Evolutionary conservation across 2,329 filamentous ascomycete species (phyloP), one percentile per base, ranked within the genome.

Genomic region (Xylariaceae sp.): DNA sequence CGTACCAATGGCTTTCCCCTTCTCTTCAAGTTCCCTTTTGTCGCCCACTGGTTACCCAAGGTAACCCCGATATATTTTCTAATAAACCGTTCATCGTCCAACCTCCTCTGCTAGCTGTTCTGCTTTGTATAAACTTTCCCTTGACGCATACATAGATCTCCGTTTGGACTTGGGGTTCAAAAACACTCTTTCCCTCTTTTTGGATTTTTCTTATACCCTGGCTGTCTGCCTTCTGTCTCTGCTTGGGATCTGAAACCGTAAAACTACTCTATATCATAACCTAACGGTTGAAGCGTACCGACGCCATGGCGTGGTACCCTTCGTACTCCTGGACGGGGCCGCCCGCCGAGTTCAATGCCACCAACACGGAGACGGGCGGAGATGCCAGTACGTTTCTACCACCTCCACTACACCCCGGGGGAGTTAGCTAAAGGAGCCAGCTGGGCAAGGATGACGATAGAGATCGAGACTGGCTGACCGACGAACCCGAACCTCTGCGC

Each of bases 341-440:
- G 31, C 78, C 79, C 27, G 57, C 70, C 49, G 60, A 57, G 43
- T 83, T 81, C 65, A 83, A 83, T 66, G 78, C 77, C 60, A 82
- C 78, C 38, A 64, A 86, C 57, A 48, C 66, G 26, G 70, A 73
- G 46, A 70, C 76, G 41, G 87, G 87, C 54, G 87, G 87, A 59
- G 76, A 94, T 69, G 85, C 86, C 51, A 74, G 85, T 90, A 76
- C 60, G 85, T 49, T 31, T 75, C 31, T 32, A 41, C 37, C 41
- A 34, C 19, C 31, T n/a, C 11, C 11, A 7, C 21, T 24, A 24
- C 11, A 11, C 21, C 21, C 11, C 6, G 21, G 21, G 21, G 21
- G 7, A 24, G 21, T 11, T 24, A 11, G 21, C 21, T 24, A 11
- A 11, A 24, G 21, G 7, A 6, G 11, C 21, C 21, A 24, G 21